These are phyloP conservation scores for Cordyceps farinosa DNA, from an alignment of 2,329 filamentous ascomycete species.

Conservation along the genomic window DNA sequence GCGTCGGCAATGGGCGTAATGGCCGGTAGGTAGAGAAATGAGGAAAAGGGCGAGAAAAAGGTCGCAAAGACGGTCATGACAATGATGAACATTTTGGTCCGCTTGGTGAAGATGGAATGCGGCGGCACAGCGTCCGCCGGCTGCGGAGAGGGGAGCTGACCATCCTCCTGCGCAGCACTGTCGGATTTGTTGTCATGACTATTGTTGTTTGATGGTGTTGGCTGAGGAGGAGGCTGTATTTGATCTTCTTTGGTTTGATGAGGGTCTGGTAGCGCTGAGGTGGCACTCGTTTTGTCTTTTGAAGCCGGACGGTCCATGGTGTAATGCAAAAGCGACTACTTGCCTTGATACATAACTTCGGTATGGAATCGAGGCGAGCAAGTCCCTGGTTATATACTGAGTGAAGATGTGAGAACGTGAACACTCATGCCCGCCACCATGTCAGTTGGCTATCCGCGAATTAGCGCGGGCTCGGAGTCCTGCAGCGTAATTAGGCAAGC, in stretches of 20 bases:
- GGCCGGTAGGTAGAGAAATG: constrained; percentile 44
- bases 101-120: constrained; percentile 25
- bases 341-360: no score
- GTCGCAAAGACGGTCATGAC: constrained; percentile 28
- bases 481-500: background rate
- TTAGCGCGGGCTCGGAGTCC: background rate
- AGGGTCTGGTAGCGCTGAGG: background rate
- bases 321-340: background rate
- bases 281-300: background rate
- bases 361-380: background rate
- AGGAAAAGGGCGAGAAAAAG: constrained; percentile 30
- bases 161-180: no score
- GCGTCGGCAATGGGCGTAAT: constrained; percentile 39
- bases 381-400: background rate
- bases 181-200: no score
- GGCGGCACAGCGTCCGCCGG: background rate
- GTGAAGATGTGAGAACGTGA: background rate
- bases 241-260: background rate
- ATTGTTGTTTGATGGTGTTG: background rate
- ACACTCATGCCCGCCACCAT: background rate
- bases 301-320: background rate
- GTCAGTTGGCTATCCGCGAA: background rate
- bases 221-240: background rate
- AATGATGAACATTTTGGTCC: constrained; percentile 28
- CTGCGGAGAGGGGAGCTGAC: background rate